Evolutionary conservation across 345 rosid species (phyloP).

Genomic region (Gossypium mustelinum): DNA sequence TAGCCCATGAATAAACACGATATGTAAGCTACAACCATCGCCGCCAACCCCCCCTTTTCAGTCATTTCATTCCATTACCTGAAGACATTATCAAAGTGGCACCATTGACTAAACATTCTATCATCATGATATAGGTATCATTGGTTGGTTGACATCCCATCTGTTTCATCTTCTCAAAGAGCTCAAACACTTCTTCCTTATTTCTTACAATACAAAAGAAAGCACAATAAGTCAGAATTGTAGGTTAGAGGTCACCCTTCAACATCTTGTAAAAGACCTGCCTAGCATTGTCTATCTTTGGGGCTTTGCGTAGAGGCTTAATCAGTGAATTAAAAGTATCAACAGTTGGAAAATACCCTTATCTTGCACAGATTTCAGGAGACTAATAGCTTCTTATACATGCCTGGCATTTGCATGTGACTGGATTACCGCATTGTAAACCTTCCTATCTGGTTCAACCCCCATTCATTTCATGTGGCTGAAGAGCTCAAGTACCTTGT

Average conservation of each 20-base stretch:
- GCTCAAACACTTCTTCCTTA: constrained; percentile 64
- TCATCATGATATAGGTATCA: constrained; percentile 77
- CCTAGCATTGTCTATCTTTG: constrained; percentile 54
- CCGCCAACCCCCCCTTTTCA: constrained; percentile 63
- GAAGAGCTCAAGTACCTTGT: constrained; percentile 62
- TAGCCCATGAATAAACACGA: constrained; percentile 83
- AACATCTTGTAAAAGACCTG: constrained; percentile 62
- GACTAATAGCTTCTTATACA: constrained; percentile 55
- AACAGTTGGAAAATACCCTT: constrained; percentile 58
- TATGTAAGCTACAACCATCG: constrained; percentile 63
- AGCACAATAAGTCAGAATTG: constrained; percentile 68
- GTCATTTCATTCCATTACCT: constrained; percentile 75
- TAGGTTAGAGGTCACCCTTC: constrained; percentile 44
- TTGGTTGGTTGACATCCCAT: constrained; percentile 60
- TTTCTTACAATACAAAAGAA: constrained; percentile 53
- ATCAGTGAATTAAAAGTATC: constrained; percentile 80
- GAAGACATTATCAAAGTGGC: constrained; percentile 57
- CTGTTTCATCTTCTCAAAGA: constrained; percentile 65
- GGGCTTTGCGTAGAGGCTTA: constrained; percentile 68
- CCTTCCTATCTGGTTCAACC: constrained; percentile 52
- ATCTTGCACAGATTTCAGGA: constrained; percentile 68
- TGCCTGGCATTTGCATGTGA: constrained; percentile 67
- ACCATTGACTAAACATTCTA: constrained; percentile 83
- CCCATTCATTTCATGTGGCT: constrained; percentile 47
- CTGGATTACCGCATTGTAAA: constrained; percentile 69